A percentile compares a stretch with the other conserved stretches of the same genome.
Evolutionary conservation across 1,284 basidiomycete genomes (phyloP).

Genomic region (Ganoderma lingzhi): DNA sequence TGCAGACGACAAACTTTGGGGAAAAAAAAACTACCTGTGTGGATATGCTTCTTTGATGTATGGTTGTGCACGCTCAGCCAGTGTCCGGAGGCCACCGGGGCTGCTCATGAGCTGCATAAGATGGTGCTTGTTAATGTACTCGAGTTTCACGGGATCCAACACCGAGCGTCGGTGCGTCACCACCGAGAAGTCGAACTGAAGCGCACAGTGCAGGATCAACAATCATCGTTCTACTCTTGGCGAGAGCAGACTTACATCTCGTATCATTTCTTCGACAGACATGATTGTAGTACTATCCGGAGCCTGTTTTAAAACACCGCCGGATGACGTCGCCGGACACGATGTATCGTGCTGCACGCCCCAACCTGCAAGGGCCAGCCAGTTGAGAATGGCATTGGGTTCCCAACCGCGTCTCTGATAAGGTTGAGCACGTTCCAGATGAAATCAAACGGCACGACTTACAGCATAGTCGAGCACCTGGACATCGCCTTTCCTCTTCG

Average conservation of each 20-base stretch:
- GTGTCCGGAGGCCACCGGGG: slow-evolving; percentile 50
- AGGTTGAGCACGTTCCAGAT: neutral
- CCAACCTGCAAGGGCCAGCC: slow-evolving; percentile 95
- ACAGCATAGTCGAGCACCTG: slow-evolving; percentile 89
- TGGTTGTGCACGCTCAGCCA: slow-evolving; percentile 58
- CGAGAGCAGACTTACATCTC: slow-evolving; percentile 52
- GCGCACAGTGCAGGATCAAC: neutral
- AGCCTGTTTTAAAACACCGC: slow-evolving; percentile 42
- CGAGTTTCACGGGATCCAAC: slow-evolving; percentile 76
- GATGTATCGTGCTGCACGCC: slow-evolving; percentile 61
- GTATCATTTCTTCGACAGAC: slow-evolving; percentile 69
- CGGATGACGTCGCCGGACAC: slow-evolving; percentile 32
- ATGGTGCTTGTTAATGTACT: slow-evolving; percentile 83
- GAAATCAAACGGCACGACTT: slow-evolving; percentile 34
- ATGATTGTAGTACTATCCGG: slow-evolving; percentile 75
- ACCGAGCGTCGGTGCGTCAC: slow-evolving; percentile 81
- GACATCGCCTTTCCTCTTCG: slow-evolving; percentile 92
- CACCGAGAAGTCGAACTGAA: slow-evolving; percentile 73
- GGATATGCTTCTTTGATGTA: slow-evolving; percentile 59
- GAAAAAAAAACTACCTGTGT: slow-evolving; percentile 42
- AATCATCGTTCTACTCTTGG: neutral
- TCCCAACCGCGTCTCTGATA: slow-evolving; percentile 83
- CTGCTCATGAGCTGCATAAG: slow-evolving; percentile 59
- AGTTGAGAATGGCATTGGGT: slow-evolving; percentile 90
- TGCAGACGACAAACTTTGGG: slow-evolving; percentile 31